phyloP scores from a whole-genome alignment of 208 protist genomes.

The Acanthamoeba lenticulata region DNA sequence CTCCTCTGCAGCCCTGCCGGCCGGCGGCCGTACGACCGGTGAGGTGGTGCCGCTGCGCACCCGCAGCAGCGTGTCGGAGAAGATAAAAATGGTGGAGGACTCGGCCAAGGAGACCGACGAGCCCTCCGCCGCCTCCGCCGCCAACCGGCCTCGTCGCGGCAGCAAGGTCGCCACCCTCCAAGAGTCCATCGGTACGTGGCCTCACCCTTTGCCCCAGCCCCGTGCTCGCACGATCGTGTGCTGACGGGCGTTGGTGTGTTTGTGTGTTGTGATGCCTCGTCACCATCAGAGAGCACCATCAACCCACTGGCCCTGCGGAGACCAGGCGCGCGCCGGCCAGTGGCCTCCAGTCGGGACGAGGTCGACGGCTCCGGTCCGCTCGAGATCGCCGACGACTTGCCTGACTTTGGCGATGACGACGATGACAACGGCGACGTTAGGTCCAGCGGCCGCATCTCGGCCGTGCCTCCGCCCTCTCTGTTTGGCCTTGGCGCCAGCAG shows the following conservation, averaged over 20 bases:
- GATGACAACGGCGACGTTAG: background rate
- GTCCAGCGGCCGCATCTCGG: no score
- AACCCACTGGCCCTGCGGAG: conserved; percentile 10
- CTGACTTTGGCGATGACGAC: conserved; percentile 43
- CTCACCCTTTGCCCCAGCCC: background rate
- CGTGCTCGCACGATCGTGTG: background rate
- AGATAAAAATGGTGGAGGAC: background rate
- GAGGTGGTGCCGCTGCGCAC: background rate
- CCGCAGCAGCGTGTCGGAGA: background rate
- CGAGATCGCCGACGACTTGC: background rate
- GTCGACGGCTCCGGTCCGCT: background rate
- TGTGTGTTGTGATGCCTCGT: background rate
- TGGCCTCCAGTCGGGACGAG: background rate
- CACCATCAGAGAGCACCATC: background rate
- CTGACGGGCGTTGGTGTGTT: background rate
- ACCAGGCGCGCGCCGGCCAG: background rate
- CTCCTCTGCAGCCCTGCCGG: no score
- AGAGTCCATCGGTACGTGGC: background rate
- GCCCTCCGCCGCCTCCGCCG: background rate
- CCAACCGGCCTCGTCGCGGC: background rate
- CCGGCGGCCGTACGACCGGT: background rate
- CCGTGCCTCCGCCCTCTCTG: background rate
- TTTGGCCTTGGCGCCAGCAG: background rate
- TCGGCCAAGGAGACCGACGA: background rate
- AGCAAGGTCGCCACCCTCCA: background rate